Evolutionary conservation across 495 filamentous ascomycete species (phyloP), one percentile per base, ranked within the genome.

Genomic region (Neurospora tetrasperma): DNA sequence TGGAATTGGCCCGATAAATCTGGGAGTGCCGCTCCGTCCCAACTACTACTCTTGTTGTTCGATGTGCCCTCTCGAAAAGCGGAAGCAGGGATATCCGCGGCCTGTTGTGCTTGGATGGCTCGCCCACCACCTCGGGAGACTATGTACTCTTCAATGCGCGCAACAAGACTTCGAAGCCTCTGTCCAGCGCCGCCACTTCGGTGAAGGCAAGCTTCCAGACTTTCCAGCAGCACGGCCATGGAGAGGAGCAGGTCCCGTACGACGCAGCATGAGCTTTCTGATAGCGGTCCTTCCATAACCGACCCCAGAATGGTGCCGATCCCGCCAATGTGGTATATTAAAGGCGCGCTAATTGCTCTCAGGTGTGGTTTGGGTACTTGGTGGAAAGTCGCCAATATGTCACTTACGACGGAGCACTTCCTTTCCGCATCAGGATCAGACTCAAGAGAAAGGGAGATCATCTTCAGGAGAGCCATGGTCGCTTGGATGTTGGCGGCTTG

Each of bases 401-500:
- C 81, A 41, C 80, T 79, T 23, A 84, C 85, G 7, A 88, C 82
- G 42, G 82, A 75, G 69, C 86, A 87, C 74, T 85, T 85, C 38
- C 82, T 77, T 54, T 84, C 78, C 4, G 85, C 78, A 38, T 82
- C 82, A 43, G 78, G 79, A 44, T 82, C 66, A 20, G 69, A 79
- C 46, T 83, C 83, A 0, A 81, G 78, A 4, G 82, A 82, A 72
- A 86, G 81, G 10, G 86, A 77, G 6, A 85, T 79, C 79, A 87
- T 86, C 11, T 84, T 84, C 8, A 87, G 80, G 12, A 87, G 81
- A 71, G 85, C 84, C 14, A 87, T 75, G 5, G 84, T 87, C 5
- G 85, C 84, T 38, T 83, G 80, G 59, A 88, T 87, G 71, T 87
- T 86, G 48, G 86, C 86, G n/a, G 84, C 84, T 75, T 87, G 85